These are phyloP conservation scores for Rhizopus sp. DNA, from an alignment of 371 early-diverging fungal genomes.

Conservation along the genomic window DNA sequence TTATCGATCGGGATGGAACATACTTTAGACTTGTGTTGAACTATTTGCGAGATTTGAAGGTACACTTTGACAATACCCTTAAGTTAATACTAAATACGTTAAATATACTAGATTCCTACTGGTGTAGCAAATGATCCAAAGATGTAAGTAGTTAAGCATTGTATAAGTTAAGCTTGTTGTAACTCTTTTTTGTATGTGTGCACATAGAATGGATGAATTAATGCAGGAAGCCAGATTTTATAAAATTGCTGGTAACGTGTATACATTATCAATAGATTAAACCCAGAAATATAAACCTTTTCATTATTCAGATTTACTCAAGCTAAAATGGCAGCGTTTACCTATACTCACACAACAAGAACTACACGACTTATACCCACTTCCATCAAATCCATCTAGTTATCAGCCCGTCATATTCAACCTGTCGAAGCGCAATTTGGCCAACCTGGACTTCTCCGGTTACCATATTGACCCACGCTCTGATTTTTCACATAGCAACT, in stretches of 20 bases:
- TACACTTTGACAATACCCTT: slow-evolving; percentile 9
- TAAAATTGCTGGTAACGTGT: slow-evolving; percentile 26
- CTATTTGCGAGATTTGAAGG: slow-evolving; percentile 42
- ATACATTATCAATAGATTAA: too few species aligned
- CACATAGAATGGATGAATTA: slow-evolving; percentile 41
- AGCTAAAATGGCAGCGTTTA: slow-evolving; percentile 30
- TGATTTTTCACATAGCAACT: slow-evolving; percentile 31
- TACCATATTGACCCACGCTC: slow-evolving; percentile 45
- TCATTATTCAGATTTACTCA: slow-evolving; percentile 26
- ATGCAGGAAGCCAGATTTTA: slow-evolving; percentile 48
- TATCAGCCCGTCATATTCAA: slow-evolving; percentile 19
- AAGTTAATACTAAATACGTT: background rate
- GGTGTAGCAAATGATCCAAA: slow-evolving; percentile 34
- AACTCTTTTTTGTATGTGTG: too few species aligned
- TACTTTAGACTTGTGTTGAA: slow-evolving; percentile 44
- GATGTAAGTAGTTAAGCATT: slow-evolving; percentile 18
- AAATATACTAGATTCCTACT: slow-evolving; percentile 31
- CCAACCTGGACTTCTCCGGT: slow-evolving; percentile 32
- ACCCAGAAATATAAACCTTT: background rate
- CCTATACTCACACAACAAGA: slow-evolving; percentile 38
- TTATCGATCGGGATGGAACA: slow-evolving; percentile 49
- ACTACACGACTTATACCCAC: slow-evolving; percentile 27
- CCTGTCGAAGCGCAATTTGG: slow-evolving; percentile 25
- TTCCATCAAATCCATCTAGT: slow-evolving; percentile 2
- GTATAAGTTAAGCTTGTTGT: background rate